phyloP scores from a whole-genome alignment of 768 basidiomycete genomes.

The Xanthoconium purpureum region DNA sequence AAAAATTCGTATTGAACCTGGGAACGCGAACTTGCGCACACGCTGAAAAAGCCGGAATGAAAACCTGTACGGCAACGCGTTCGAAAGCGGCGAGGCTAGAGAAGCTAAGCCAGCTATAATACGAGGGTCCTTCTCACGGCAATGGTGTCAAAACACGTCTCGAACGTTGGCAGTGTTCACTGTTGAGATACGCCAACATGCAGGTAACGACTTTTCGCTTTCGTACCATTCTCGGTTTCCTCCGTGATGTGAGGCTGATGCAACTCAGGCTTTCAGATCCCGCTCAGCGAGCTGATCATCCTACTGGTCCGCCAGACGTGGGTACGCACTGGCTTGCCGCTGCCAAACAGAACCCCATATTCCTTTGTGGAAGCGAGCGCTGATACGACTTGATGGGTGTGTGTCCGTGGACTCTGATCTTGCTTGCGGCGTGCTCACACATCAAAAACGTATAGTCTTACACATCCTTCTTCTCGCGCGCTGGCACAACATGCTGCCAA shows the following conservation, averaged over 20 bases:
- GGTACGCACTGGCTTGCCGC: background rate
- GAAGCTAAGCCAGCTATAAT: background rate
- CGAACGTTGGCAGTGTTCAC: background rate
- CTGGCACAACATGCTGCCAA: background rate
- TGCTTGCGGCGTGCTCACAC: background rate
- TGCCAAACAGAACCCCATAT: background rate
- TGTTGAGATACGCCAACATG: background rate
- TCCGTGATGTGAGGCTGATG: background rate
- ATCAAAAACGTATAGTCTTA: too few species aligned
- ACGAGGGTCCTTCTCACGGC: constrained; percentile 15
- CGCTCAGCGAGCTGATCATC: background rate
- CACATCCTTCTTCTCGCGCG: background rate
- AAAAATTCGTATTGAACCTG: constrained; percentile 15
- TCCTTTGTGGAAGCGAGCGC: background rate
- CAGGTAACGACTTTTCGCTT: background rate
- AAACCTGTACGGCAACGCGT: constrained; percentile 5
- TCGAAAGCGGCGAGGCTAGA: background rate
- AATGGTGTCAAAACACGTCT: background rate
- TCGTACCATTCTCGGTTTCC: background rate
- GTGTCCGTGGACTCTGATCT: background rate
- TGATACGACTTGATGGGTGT: background rate
- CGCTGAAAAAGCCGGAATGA: background rate
- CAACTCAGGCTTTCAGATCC: constrained; percentile 1
- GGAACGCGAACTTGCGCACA: constrained; percentile 4
- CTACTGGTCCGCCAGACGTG: constrained; percentile 3